Evolutionary conservation across 345 rosid species (phyloP).

Genomic region (Combretum micranthum): DNA sequence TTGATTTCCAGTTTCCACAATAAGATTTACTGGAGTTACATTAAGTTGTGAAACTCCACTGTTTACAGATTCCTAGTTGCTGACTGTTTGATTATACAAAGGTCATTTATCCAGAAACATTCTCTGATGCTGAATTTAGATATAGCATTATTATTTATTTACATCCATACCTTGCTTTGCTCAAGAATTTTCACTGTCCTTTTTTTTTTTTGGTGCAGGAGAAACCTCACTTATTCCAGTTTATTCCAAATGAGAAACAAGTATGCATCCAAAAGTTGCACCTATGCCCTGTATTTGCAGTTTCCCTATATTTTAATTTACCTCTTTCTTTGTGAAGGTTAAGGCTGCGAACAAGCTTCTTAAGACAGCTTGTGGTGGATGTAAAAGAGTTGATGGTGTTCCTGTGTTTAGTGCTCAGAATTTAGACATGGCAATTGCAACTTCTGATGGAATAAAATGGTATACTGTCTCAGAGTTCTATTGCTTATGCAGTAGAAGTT

Average conservation of each 20-base stretch:
- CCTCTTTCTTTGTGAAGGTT: slow-evolving; percentile 35
- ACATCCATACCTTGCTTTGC: neutral
- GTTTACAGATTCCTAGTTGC: too few relatives aligned
- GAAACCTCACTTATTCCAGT: slow-evolving; percentile 83
- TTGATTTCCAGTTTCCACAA: too few relatives aligned
- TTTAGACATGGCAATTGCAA: slow-evolving; percentile 94
- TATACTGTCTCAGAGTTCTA: slow-evolving; percentile 18
- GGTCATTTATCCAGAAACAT: too few relatives aligned
- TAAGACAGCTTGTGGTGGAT: slow-evolving; percentile 49
- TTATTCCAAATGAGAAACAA: slow-evolving; percentile 95
- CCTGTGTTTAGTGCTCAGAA: slow-evolving; percentile 93
- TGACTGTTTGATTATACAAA: too few relatives aligned
- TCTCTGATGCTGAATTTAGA: too few relatives aligned
- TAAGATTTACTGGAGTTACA: too few relatives aligned
- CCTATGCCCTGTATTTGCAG: neutral
- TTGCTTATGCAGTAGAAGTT: neutral
- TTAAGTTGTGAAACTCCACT: too few relatives aligned
- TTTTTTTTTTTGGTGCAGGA: slow-evolving; percentile 49
- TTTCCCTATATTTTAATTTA: neutral
- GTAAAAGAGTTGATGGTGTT: slow-evolving; percentile 67
- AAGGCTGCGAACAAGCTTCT: slow-evolving; percentile 89
- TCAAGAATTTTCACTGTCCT: neutral
- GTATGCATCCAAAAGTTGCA: slow-evolving; percentile 20
- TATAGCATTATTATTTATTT: neutral
- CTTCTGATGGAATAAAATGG: slow-evolving; percentile 88